Evolutionary conservation across 768 basidiomycete species (phyloP), one percentile per base, ranked within the genome.

Genomic region (Kwoniella dendrophila): DNA sequence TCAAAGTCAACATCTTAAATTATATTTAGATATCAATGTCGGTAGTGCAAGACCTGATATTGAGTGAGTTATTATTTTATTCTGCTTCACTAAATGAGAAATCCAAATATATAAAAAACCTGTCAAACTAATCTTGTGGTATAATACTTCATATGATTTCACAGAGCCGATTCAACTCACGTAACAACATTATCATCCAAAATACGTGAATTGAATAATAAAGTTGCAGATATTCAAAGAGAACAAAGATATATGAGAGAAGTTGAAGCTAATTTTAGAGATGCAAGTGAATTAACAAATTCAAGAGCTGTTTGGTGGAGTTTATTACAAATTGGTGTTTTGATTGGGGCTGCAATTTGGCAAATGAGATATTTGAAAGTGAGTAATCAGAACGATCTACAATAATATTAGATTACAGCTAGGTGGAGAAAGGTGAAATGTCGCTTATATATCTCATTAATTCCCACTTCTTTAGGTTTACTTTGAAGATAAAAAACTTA

Each of bases 221-320:
- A 92, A 79, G 83, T 99, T 50, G 90, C 90, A 78, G 92, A 95
- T 71, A 89, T 98, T 57, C 84, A 92, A 47, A 83, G 92, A 26
- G 96, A 98, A 80, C 96, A 99, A 81, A 90, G 94, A 80, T 99
- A 97, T 76, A 95, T 98, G 82, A 84, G 96, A 43, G 95, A 99
- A 81, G 83, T 96, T 67, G 96, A 99, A 80, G 83, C 90, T 11
- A 88, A 90, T 70, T 99, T 89, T 76, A 82, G 96, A 38, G 82
- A 92, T 80, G 79, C 97, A 65, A 93, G 90, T 70, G 96, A 99
- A 80, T 78, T 80, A 16, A 95, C 92, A 38, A 99, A 99, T 80
- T 81, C 88, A n/a, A 82, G 87, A 62, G 93, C 96, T 1, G 90
- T 98, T 45, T 98, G 92, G 91, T 98, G 96, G 80, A 92, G 88